A percentile compares a stretch with the other conserved stretches of the same genome.
phyloP scores from a whole-genome alignment of 2,329 filamentous ascomycete genomes.

The Clarireedia homoeocarpa region DNA sequence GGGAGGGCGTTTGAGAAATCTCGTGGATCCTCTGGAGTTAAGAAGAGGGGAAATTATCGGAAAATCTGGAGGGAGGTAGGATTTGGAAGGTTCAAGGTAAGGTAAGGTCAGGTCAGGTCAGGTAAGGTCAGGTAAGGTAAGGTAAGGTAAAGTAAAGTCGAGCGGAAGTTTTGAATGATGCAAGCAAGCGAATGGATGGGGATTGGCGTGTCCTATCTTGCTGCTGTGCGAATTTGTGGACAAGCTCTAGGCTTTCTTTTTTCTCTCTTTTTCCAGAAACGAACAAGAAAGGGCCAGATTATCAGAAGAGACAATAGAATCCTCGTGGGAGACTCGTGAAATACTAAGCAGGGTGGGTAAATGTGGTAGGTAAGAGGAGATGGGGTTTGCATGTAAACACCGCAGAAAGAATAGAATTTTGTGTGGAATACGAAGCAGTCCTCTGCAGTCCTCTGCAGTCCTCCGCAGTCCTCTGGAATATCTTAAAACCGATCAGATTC shows the following conservation, averaged over 20 bases:
- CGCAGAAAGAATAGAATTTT: too few species aligned
- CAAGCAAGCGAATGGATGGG: slow-evolving; percentile 3
- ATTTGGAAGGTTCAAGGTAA: slow-evolving; percentile 2
- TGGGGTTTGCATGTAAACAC: neutral
- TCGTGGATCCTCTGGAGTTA: neutral
- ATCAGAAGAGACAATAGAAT: neutral
- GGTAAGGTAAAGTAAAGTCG: neutral
- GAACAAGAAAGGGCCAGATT: neutral
- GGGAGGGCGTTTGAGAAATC: neutral
- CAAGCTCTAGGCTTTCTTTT: neutral
- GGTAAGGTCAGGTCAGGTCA: neutral
- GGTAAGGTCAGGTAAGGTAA: neutral
- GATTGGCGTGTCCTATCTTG: neutral
- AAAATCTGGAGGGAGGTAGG: neutral
- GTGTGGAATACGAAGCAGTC: too few species aligned
- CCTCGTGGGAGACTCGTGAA: neutral
- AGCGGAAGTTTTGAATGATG: neutral
- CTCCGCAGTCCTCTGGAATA: too few species aligned
- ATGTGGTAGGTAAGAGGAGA: neutral
- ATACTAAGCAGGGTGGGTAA: neutral
- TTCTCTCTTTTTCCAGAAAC: neutral
- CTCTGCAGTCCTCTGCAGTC: too few species aligned
- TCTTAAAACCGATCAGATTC: too few species aligned
- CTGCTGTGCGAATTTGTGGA: neutral
- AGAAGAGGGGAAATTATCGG: slow-evolving; percentile 7